Percentiles rank a stretch among this genome's conserved stretches.
Evolutionary conservation across 2,329 filamentous ascomycete species (phyloP).

Genomic region (Sarocladium kiliense): DNA sequence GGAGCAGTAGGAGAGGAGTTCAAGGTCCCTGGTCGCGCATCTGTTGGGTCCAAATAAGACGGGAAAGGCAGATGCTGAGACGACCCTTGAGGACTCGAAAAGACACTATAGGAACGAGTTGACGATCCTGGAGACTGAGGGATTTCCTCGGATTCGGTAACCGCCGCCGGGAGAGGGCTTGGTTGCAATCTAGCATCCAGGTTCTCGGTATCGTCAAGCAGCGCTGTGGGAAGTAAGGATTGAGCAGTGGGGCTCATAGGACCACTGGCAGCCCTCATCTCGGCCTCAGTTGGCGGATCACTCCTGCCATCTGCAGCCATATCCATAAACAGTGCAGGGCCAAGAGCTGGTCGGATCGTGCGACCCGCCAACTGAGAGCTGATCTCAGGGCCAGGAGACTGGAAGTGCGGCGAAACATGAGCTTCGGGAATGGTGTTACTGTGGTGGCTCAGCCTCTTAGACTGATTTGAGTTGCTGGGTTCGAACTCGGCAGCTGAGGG

Average conservation of each 20-base stretch:
- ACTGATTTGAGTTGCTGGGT: conserved; percentile 7
- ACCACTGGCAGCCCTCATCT: conserved; percentile 57
- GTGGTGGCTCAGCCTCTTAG: conserved; percentile 43
- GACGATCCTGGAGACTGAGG: conserved; percentile 59
- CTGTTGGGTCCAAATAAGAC: conserved; percentile 40
- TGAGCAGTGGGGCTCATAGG: conserved; percentile 75
- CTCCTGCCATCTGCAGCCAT: conserved; percentile 31
- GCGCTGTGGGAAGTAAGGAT: conserved; percentile 64
- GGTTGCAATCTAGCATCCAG: conserved; percentile 41
- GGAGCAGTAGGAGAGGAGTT: conserved; percentile 34
- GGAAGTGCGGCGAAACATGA: conserved; percentile 15
- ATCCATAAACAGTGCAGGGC: conserved; percentile 48
- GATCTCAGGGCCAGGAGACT: conserved; percentile 9
- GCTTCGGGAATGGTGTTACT: conserved; percentile 39
- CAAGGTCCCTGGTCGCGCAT: conserved; percentile 34
- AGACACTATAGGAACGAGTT: conserved; percentile 47
- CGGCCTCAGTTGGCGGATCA: conserved; percentile 52
- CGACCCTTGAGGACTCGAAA: conserved; percentile 59
- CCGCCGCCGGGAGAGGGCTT: conserved; percentile 27
- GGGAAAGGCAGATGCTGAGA: conserved; percentile 53
- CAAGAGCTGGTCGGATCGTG: conserved; percentile 35
- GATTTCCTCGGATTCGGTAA: conserved; percentile 31
- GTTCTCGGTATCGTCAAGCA: conserved; percentile 58
- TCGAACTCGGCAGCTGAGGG: conserved; percentile 27
- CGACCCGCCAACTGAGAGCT: background rate